Percentiles rank a stretch among this genome's conserved stretches.
Conservation (phyloP, 257 asterid genomes). For the Schizonepeta tenuifolia region DNA sequence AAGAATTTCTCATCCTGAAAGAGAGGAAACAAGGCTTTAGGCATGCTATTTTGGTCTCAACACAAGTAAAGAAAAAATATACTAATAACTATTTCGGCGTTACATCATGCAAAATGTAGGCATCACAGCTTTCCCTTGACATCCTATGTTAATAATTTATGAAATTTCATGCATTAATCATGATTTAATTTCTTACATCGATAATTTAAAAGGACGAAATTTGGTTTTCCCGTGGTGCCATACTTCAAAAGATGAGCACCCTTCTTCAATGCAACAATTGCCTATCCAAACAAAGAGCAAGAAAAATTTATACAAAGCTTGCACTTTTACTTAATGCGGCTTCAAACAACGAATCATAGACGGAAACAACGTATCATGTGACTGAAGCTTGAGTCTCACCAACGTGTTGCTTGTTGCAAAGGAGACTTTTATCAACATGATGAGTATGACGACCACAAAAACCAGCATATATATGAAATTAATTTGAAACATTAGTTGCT, state of each 20-base stretch:
- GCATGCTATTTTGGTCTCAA: not conserved
- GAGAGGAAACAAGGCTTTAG: not conserved
- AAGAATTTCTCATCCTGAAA: constrained; percentile 33
- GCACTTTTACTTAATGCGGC: not conserved
- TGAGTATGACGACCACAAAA: not conserved
- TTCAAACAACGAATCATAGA: not conserved
- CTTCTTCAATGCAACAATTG: constrained; percentile 35
- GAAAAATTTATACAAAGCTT: not conserved
- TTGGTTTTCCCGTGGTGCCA: constrained; percentile 23
- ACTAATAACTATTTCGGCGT: not conserved
- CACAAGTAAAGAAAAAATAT: no score
- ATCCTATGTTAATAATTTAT: not conserved
- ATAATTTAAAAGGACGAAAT: constrained; percentile 34
- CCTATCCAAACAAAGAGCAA: constrained; percentile 14
- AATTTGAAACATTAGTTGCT: no score
- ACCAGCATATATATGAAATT: not conserved
- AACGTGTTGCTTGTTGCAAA: not conserved
- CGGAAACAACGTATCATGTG: no score
- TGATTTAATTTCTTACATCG: constrained; percentile 15
- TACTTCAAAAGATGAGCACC: constrained; percentile 36
- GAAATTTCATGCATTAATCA: not conserved
- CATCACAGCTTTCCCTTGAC: not conserved
- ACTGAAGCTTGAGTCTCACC: no score
- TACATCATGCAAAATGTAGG: not conserved
- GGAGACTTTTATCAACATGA: not conserved